phyloP scores from a whole-genome alignment of 2,329 filamentous ascomycete species.

The Pseudocercospora vitis region DNA sequence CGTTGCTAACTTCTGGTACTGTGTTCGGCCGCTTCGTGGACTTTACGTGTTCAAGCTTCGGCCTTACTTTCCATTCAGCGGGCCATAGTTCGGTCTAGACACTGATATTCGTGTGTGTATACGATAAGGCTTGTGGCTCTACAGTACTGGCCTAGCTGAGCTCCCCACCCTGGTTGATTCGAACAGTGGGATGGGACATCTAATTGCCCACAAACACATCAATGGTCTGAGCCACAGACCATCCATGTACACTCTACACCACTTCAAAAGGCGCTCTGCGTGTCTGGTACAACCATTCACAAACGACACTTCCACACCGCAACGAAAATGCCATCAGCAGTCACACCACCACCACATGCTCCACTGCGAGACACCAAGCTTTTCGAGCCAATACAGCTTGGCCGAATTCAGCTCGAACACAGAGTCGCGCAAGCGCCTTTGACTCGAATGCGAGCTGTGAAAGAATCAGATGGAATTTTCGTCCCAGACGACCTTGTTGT shows the following conservation, averaged over 20 bases:
- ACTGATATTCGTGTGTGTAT: too few relatives aligned
- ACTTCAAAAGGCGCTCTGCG: neutral
- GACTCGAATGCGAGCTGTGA: conserved; percentile 43
- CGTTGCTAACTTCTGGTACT: too few relatives aligned
- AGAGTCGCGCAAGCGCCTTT: conserved; percentile 42
- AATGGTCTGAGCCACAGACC: too few relatives aligned
- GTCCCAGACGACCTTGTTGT: conserved; percentile 40
- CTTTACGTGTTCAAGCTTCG: too few relatives aligned
- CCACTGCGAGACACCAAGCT: conserved; percentile 30
- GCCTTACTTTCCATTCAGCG: too few relatives aligned
- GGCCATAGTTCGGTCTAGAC: too few relatives aligned
- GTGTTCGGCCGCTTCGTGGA: too few relatives aligned
- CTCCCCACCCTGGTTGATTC: too few relatives aligned
- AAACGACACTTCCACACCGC: neutral
- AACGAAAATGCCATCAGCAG: conserved; percentile 19
- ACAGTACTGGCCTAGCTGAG: too few relatives aligned
- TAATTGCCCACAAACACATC: too few relatives aligned
- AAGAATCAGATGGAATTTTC: conserved; percentile 44
- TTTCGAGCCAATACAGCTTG: conserved; percentile 39
- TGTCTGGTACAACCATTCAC: neutral
- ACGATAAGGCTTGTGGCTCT: too few relatives aligned
- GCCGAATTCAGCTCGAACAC: conserved; percentile 39
- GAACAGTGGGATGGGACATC: neutral
- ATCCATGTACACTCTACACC: too few relatives aligned
- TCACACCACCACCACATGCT: conserved; percentile 16